Percentiles rank a stretch among this genome's conserved stretches.
phyloP scores from a whole-genome alignment of 2,329 filamentous ascomycete genomes.

The Stachybotrys chlorohalonatus region DNA sequence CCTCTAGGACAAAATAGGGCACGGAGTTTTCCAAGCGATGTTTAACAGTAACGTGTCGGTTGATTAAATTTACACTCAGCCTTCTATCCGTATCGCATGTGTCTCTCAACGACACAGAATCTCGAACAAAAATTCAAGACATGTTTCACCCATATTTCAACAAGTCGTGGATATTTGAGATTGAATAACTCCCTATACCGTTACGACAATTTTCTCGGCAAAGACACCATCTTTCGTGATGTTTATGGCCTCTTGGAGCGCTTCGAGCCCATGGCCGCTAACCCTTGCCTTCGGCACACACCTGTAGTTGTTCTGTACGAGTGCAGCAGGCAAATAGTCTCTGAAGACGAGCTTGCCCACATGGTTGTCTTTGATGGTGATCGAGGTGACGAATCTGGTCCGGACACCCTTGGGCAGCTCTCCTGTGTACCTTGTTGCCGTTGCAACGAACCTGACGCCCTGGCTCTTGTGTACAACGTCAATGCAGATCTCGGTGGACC shows the following conservation, averaged over 20 bases:
- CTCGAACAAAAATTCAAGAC: no score
- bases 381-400: background rate
- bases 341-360: conserved; percentile 13
- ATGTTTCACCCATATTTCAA: no score
- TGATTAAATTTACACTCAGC: no score
- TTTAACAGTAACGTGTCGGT: no score
- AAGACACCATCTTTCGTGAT: conserved; percentile 21
- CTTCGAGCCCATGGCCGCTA: conserved; percentile 18
- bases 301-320: conserved; percentile 13
- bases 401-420: background rate
- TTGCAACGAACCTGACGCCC: conserved; percentile 1
- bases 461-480: conserved; percentile 1
- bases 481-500: background rate
- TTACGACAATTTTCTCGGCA: conserved; percentile 26
- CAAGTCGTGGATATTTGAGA: no score
- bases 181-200: background rate
- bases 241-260: conserved; percentile 19
- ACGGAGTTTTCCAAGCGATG: no score
- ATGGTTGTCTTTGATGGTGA: conserved; percentile 6
- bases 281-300: conserved; percentile 15
- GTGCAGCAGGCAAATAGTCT: conserved; percentile 14
- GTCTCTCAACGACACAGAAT: no score
- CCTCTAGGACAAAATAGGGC: no score
- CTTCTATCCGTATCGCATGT: no score
- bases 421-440: background rate